Base-by-base conservation (phyloP, 345 rosid genomes). In the Camelina sativa region DNA sequence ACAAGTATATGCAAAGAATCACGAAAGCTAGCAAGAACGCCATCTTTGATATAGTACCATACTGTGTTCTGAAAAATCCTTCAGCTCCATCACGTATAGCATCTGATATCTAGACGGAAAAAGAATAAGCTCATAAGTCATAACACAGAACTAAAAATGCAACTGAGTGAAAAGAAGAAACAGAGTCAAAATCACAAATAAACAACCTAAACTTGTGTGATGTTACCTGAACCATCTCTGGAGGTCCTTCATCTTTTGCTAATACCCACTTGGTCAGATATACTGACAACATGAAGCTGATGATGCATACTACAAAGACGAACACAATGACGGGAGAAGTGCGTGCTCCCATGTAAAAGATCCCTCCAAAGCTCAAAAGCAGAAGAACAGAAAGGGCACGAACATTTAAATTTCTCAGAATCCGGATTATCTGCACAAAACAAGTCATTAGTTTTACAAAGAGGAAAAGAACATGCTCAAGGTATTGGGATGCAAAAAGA, bases 71-170 rank as follows among this genome's bases (percentile, higher is more conserved):
- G 76, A 95, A 91, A 84, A 89, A 95, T 35, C 99, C 99, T 84
- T 92, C 98, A 71, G 98, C 98, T 74, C 98, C 99, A 81, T 95
- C 99, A 51, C 97, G 97, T 80, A 95, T 95, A 46, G 99, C 98
- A 81, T 95, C 99, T 72, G 99, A 90, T 86, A 95, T 92, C 99
- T 95, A 79, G 59, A 59, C 81, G 80, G 69, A 62, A 74, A 74
- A 69, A 54, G 50, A 19, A 84, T 72, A 69, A 70, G 80, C 62
- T 84, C 71, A 78, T 41, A 74, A 44, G 59, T 84, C 71, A 78
- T 41, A 74, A 44, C 19, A 61, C 63, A 65, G 44, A 56, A 55
- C 15, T 12, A 64, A 62, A 15, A 44, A 60, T 25, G 53, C 53
- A 56, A 48, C 19, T 16, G 7, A 43, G 20, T 40, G 59, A 13